Base-by-base conservation (phyloP, 1,139 yeast species). In the Magnusiomyces tetraspermus region DNA sequence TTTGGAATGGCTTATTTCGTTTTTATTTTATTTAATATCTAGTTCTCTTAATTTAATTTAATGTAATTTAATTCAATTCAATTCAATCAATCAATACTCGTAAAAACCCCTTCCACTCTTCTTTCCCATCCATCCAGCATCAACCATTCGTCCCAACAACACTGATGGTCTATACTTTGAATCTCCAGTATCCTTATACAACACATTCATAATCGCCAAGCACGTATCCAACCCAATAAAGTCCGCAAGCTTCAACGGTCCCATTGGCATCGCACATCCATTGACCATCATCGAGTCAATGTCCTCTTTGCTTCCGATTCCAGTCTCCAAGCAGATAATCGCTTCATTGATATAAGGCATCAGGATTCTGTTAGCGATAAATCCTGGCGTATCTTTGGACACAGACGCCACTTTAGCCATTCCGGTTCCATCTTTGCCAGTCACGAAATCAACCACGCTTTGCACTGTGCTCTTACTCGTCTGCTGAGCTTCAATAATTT, bases 211-310 rank as follows among this genome's bases (percentile, higher is more conserved):
- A 58, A 72, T 72, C 37, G 74, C 68, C 46, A 71, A 62, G 52
- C 75, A 71, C 11, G 76, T 72, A 54, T 72, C 76, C 30, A 73
- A 66, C 26, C 76, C 76, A 52, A 72, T 71, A 55, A 72, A 71
- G 56, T 72, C 76, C 31, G 76, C 75, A 23, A 72, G 63, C 21
- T 68, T 70, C 33, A 72, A 60, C 4, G 76, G 76, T 11, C 76
- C 76, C 76, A 72, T 72, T 33, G 76, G 76, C 75, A 72, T 70
- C 28, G 75, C 76, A 55, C 76, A 72, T 17, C 76, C 76, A 55
- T 71, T 71, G 60, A 66, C 67, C 75, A 72, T 70, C 59, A 73
- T 73, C 59, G 61, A 68, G 61, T 72, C 76, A 52, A 72, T 71
- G 55, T 71, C 75, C 56, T 71, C 73, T 53, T 66, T 64, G 43